Evolutionary conservation across 371 early-diverging fungal genomes (phyloP), one percentile per base, ranked within the genome.

Genomic region (Parasitella parasitica): DNA sequence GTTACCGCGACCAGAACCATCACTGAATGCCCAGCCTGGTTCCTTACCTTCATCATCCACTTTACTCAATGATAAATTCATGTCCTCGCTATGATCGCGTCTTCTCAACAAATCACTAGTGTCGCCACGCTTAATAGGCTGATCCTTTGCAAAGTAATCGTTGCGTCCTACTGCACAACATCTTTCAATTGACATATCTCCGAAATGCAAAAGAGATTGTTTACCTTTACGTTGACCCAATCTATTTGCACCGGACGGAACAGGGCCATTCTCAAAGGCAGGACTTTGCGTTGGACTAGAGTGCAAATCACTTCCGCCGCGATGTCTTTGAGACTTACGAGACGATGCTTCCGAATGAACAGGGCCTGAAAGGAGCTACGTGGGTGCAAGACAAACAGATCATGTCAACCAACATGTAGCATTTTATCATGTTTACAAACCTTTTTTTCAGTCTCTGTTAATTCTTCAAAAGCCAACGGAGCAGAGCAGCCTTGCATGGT

Each of bases 391-490:
- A 43, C 3, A 52, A 32, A 12, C 16, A 28, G 9, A 46, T 22
- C 12, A 46, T 24, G 11, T 46, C 46, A 46, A 20, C 24, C 26
- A 22, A 18, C 2, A 28, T 16, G 49, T 24, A 3, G 15, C 18
- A n/a, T 4, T 52, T 46, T 22, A 37, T 24, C 30, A 2, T 35
- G 6, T 16, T 36, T 46, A 9, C 34, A 18, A 79, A 90, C 86
- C 83, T 88, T 87, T 51, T 86, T 79, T 70, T 93, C 93, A 54
- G 81, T 77, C 39, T 87, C 88, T 24, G 89, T 77, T 51, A 86
- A 57, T 37, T 83, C 81, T 6, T 81, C 77, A 52, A 84, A 71
- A n/a, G 90, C 84, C 61, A 91, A 78, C 32, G 93, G 93, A 34
- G 65, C 71, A 9, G 88, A 63, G 16, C 82, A 56, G 35, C 88